A percentile compares a stretch with the other conserved stretches of the same genome.
These are phyloP conservation scores for Wickerhamomyces chambardii DNA, from an alignment of 805 yeast genomes.

Conservation along the genomic window DNA sequence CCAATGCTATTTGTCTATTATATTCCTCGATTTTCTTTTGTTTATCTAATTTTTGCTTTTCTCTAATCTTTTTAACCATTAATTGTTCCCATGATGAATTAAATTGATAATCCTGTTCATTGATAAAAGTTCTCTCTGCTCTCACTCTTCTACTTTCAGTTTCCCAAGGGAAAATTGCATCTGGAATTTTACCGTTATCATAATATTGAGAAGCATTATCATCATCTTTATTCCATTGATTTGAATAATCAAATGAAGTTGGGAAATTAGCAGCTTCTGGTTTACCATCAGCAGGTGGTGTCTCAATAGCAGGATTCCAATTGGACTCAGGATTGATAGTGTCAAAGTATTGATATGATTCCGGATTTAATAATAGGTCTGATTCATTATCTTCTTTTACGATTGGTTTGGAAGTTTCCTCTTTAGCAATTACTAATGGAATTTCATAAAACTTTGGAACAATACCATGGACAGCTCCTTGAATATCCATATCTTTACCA, in stretches of 20 bases:
- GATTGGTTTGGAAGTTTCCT: too few species aligned
- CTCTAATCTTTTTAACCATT: slow-evolving; percentile 13
- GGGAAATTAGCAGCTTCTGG: slow-evolving; percentile 19
- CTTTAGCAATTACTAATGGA: slow-evolving; percentile 1
- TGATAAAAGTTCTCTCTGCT: slow-evolving; percentile 15
- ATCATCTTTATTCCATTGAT: slow-evolving; percentile 14
- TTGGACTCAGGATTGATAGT: slow-evolving; percentile 6
- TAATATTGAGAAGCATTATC: not conserved
- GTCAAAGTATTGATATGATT: slow-evolving; percentile 11
- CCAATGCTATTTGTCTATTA: slow-evolving; percentile 1
- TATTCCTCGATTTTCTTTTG: not conserved
- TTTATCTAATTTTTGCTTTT: slow-evolving; percentile 3
- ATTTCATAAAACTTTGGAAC: slow-evolving; percentile 10
- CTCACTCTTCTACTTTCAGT: slow-evolving; percentile 4
- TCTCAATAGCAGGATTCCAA: slow-evolving; percentile 36
- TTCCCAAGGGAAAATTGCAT: slow-evolving; percentile 23
- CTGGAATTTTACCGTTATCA: slow-evolving; percentile 7
- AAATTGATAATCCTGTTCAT: slow-evolving; percentile 2
- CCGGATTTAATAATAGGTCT: slow-evolving; percentile 11
- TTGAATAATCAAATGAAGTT: slow-evolving; percentile 6
- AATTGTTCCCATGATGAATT: slow-evolving; percentile 13
- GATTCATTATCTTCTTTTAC: slow-evolving; percentile 1
- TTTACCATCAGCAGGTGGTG: slow-evolving; percentile 28
- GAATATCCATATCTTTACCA: slow-evolving; percentile 7
- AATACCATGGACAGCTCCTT: slow-evolving; percentile 14